Conservation (phyloP, 2,329 filamentous ascomycete genomes). For the Uncinocarpus reesii region DNA sequence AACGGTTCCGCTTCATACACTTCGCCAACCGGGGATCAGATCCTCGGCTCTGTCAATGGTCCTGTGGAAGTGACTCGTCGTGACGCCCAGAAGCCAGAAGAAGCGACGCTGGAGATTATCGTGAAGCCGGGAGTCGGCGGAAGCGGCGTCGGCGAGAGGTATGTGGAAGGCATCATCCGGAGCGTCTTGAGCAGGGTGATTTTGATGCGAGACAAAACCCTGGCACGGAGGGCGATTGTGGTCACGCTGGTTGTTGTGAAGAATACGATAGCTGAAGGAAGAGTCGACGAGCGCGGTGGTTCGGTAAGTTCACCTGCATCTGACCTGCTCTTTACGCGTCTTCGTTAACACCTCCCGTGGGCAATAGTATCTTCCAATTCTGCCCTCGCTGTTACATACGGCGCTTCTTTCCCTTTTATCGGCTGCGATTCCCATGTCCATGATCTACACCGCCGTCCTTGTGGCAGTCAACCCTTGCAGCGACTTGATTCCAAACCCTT, state of each 20-base stretch:
- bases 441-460: constrained; percentile 56
- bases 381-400: constrained; percentile 74
- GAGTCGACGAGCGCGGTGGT: constrained; percentile 28
- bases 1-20: constrained; percentile 36
- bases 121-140: constrained; percentile 77
- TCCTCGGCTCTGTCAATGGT: constrained; percentile 81
- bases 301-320: constrained; percentile 25
- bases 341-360: constrained; percentile 5
- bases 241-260: constrained; percentile 35
- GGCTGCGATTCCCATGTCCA: constrained; percentile 68
- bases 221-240: constrained; percentile 35
- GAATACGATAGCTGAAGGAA: constrained; percentile 25
- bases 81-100: constrained; percentile 76
- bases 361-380: constrained; percentile 61
- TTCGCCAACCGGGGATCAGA: constrained; percentile 54
- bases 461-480: constrained; percentile 46
- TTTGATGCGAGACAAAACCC: constrained; percentile 35
- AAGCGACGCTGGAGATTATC: constrained; percentile 81
- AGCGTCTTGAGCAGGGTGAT: constrained; percentile 31
- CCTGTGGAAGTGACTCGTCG: constrained; percentile 78
- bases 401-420: constrained; percentile 68
- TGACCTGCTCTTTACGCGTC: background rate
- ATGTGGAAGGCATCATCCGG: constrained; percentile 55
- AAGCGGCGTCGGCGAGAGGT: constrained; percentile 71
- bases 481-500: constrained; percentile 50